These are phyloP conservation scores for Adansonia gregorii DNA, from an alignment of 441 rosid genomes.

Conservation along the genomic window DNA sequence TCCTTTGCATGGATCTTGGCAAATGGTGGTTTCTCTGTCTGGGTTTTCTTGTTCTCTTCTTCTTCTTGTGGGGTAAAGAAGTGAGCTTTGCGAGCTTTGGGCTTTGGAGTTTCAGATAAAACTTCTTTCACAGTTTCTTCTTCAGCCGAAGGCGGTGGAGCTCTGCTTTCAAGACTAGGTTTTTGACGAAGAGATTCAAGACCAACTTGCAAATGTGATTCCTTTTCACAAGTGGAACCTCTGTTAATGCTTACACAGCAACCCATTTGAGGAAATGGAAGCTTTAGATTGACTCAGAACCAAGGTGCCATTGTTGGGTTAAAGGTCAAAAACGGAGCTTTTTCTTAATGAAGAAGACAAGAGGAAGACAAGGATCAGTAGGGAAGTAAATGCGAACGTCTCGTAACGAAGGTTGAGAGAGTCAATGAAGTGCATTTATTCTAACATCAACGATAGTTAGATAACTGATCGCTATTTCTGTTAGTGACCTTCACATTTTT, in stretches of 20 bases:
- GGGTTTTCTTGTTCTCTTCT: slow-evolving; percentile 20
- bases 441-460: background rate
- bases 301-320: background rate
- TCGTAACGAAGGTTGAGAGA: background rate
- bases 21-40: slow-evolving; percentile 25
- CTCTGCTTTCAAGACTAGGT: slow-evolving; percentile 41
- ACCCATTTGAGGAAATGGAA: slow-evolving; percentile 48
- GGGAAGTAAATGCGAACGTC: slow-evolving; percentile 5
- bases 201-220: slow-evolving; percentile 18
- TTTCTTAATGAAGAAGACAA: background rate
- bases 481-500: background rate
- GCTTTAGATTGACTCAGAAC: background rate
- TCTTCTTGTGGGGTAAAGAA: slow-evolving; percentile 24
- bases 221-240: background rate
- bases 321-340: slow-evolving; percentile 1
- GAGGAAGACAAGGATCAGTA: background rate
- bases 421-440: slow-evolving; percentile 24
- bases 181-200: slow-evolving; percentile 30
- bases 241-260: slow-evolving; percentile 56
- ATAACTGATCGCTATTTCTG: background rate
- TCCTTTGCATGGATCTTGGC: slow-evolving; percentile 35
- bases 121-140: slow-evolving; percentile 76
- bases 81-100: slow-evolving; percentile 25
- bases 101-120: slow-evolving; percentile 61
- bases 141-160: slow-evolving; percentile 51